Base-by-base conservation (phyloP, 139 green algal species). In the Yamagishiella unicocca region DNA sequence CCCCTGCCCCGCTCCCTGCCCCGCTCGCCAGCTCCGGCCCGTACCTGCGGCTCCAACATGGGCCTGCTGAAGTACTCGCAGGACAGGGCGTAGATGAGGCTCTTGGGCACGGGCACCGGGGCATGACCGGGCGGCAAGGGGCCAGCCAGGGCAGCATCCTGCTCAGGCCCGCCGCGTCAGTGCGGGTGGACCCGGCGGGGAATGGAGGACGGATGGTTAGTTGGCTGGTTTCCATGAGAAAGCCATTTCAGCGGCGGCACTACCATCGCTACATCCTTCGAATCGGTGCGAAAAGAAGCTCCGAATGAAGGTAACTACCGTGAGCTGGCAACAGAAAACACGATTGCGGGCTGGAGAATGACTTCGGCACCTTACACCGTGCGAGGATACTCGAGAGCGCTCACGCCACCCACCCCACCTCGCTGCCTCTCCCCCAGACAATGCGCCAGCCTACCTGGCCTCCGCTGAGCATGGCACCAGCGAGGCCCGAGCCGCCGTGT, bases 61-160 rank as follows among this genome's bases (percentile, higher is more conserved):
- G 95, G 94, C 75, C 94, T 89, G 42, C 89, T 93, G 88, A 98
- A 98, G 77, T 94, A 89, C 14, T 96, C 89, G 62, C 90, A 95
- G 54, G 80, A 91, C 27, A 88, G 72, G 45, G 64, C 64, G 84
- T 96, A 96, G 37, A 97, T 90, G 25, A 88, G 73, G 9, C 91
- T 96, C 14, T 81, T 68, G 0, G 95, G 94, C 29, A 94, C 86
- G 35, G 85, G 66, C 46, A 74, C 58, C 9, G 70, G 67, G 21
- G 75, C 43, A 8, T 75, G 42, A 8, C 37, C 58, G 1, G 33
- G 29, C 38, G 70, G 40, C 22, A 54, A 33, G 21, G 38, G 38
- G 70, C 37, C 70, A 8, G 70, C 70, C 75, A 62, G 7, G 8
- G 45, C 27, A 3, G 73, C 29, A 45, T 81, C 73, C 73, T 81